Evolutionary conservation across 768 basidiomycete genomes (phyloP), one percentile per base, ranked within the genome.

Genomic region (Basidioascus undulatus): DNA sequence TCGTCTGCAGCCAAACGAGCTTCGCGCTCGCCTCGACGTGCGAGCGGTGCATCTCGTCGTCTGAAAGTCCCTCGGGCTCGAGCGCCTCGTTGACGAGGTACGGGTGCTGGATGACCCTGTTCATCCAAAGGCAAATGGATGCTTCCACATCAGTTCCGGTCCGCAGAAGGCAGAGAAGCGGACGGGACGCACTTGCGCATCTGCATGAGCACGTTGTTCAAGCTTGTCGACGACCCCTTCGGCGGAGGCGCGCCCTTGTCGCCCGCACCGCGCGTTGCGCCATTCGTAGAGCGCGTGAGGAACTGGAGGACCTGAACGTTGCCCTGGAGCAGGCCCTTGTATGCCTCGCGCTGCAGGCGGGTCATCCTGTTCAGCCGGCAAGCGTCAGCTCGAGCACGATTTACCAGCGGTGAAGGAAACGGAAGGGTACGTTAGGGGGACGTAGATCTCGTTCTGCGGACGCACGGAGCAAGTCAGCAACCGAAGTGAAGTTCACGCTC

Each of bases 141-240:
- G n/a, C n/a, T n/a, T n/a, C n/a, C n/a, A n/a, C n/a, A n/a, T n/a
- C n/a, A n/a, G n/a, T n/a, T n/a, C n/a, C n/a, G n/a, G n/a, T n/a
- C n/a, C n/a, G n/a, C n/a, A 30, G 21, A 8, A 39, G n/a, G 24
- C 18, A 44, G 28, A n/a, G 45, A 26, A 21, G 31, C 35, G 39
- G 24, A 35, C 34, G 35, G 33, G 11, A 57, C 74, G 42, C 51
- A 80, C 79, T 83, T 84, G 48, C 82, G 67, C 30, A 84, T 55
- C 49, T 87, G 75, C 82, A 87, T 86, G 35, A 86, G 60, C 37
- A 84, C 61, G 51, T 87, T 86, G 49, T 74, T 79, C 55, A 82
- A 61, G 45, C 71, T 71, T 13, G 65, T 61, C 57, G 67, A 78
- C 16, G 26, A n/a, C n/a, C n/a, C 34, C 23, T 41, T 47, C 32